phyloP scores from a whole-genome alignment of 2,329 filamentous ascomycete genomes.

The Paecilomyces fulvus region DNA sequence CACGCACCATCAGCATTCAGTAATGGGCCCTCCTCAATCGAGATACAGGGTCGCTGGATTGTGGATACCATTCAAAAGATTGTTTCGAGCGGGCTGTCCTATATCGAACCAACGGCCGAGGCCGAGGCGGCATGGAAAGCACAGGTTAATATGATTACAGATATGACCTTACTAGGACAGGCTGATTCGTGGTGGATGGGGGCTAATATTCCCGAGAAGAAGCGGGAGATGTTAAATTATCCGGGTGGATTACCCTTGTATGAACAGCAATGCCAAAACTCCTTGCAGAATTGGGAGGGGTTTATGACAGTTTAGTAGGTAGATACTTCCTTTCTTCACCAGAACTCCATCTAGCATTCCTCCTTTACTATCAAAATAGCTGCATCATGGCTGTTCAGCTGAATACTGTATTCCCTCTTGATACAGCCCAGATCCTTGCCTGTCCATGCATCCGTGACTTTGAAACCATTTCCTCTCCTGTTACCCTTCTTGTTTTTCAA shows the following conservation, averaged over 20 bases:
- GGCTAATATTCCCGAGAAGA: conserved; percentile 46
- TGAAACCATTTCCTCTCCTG: conserved; percentile 7
- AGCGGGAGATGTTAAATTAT: conserved; percentile 44
- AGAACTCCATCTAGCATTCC: conserved; percentile 1
- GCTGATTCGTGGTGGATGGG: conserved; percentile 50
- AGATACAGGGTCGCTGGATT: conserved; percentile 52
- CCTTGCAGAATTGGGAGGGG: neutral
- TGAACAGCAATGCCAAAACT: neutral
- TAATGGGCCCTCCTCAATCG: conserved; percentile 49
- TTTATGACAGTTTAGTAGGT: neutral
- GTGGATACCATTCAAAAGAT: conserved; percentile 44
- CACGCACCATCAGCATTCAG: conserved; percentile 42
- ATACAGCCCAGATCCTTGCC: conserved; percentile 23
- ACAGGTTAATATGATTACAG: conserved; percentile 14
- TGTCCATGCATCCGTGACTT: conserved; percentile 22
- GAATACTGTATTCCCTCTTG: conserved; percentile 12
- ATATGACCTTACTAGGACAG: conserved; percentile 42
- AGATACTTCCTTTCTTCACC: neutral
- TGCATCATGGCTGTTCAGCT: conserved; percentile 21
- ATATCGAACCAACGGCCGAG: conserved; percentile 43
- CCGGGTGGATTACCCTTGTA: no score
- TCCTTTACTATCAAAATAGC: conserved; percentile 20
- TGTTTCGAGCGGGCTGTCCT: conserved; percentile 37
- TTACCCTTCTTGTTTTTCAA: conserved; percentile 5
- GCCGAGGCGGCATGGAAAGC: conserved; percentile 44